Conservation (phyloP, 2,329 filamentous ascomycete genomes). For the Grosmannia clavigera region DNA sequence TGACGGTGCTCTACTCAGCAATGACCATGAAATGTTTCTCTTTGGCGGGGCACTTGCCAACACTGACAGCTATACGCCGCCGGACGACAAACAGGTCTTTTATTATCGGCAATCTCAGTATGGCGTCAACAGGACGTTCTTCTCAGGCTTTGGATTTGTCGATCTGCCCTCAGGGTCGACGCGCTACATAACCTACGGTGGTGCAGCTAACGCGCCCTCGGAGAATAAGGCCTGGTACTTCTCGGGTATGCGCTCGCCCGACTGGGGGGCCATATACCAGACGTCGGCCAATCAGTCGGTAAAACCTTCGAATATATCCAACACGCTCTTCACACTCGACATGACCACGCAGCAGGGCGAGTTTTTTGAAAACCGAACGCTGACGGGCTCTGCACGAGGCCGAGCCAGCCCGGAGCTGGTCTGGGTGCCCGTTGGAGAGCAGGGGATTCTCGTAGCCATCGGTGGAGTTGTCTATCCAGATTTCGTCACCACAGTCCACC, state of each 20-base stretch:
- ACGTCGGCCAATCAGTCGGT: slow-evolving; percentile 19
- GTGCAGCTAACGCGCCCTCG: slow-evolving; percentile 50
- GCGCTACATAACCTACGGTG: slow-evolving; percentile 53
- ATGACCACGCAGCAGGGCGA: slow-evolving; percentile 37
- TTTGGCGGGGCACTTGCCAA: slow-evolving; percentile 44
- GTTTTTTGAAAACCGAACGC: slow-evolving; percentile 43
- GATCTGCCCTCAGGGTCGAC: slow-evolving; percentile 35
- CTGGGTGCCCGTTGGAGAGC: slow-evolving; percentile 64
- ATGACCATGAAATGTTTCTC: slow-evolving; percentile 48
- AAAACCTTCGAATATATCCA: slow-evolving; percentile 33
- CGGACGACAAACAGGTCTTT: slow-evolving; percentile 30
- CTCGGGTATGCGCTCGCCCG: slow-evolving; percentile 43
- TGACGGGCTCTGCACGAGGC: slow-evolving; percentile 35
- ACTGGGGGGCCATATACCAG: slow-evolving; percentile 35
- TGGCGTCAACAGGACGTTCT: slow-evolving; percentile 29
- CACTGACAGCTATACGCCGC: slow-evolving; percentile 24
- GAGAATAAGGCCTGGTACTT: slow-evolving; percentile 65
- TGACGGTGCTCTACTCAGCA: slow-evolving; percentile 54
- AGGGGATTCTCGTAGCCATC: slow-evolving; percentile 66
- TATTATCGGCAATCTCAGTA: slow-evolving; percentile 42
- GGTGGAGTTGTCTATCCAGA: slow-evolving; percentile 58
- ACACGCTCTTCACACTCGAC: slow-evolving; percentile 48
- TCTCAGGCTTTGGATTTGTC: slow-evolving; percentile 27
- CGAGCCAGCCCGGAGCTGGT: slow-evolving; percentile 54
- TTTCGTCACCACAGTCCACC: slow-evolving; percentile 20